phyloP scores from a whole-genome alignment of 176 grass and related monocot species.

The Aechmea fasciata region DNA sequence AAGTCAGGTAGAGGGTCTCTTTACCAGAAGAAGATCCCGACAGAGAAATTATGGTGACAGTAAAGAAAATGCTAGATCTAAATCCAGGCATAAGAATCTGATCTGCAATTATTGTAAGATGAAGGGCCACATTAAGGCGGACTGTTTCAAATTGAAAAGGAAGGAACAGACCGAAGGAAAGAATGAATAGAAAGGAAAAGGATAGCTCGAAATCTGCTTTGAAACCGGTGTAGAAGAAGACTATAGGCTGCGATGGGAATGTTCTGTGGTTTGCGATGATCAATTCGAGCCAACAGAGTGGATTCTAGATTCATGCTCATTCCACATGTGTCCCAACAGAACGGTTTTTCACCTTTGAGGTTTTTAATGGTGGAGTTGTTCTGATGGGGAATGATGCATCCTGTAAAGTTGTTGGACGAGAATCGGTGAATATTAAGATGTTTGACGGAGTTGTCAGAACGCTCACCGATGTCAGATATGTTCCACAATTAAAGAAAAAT shows the following conservation, averaged over 20 bases:
- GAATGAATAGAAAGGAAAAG: not conserved
- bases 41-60: not conserved
- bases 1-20: not conserved
- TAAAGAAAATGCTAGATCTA: not conserved
- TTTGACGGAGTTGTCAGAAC: not conserved
- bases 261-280: too few species aligned
- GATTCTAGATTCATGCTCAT: not conserved
- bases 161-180: not conserved
- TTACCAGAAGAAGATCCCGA: not conserved
- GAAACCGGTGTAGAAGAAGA: not conserved
- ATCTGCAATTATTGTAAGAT: not conserved
- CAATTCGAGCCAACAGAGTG: not conserved
- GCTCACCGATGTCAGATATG: not conserved
- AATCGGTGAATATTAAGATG: not conserved
- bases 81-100: not conserved
- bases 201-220: not conserved
- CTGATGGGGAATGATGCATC: conserved; percentile 8
- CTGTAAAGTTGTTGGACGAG: not conserved
- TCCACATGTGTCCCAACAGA: conserved; percentile 17
- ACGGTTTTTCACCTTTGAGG: conserved; percentile 4
- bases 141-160: not conserved
- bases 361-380: not conserved
- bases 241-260: not conserved
- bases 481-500: not conserved
- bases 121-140: not conserved